phyloP scores from a whole-genome alignment of 2,329 filamentous ascomycete genomes.

The Mollisiaceae sp. region DNA sequence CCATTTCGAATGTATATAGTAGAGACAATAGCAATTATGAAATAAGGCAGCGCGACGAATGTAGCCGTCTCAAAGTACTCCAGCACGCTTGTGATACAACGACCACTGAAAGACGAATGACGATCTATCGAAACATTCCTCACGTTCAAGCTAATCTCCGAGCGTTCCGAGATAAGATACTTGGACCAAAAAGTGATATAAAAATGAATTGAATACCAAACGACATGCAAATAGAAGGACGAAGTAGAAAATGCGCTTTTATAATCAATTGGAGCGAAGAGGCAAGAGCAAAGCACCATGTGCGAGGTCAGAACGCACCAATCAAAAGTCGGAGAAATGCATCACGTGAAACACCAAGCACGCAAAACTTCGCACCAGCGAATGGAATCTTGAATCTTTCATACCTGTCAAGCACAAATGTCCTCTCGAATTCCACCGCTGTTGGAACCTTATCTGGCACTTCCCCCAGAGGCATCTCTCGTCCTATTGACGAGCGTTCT shows the following conservation, averaged over 20 bases:
- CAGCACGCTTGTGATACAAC: not conserved
- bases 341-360: not conserved
- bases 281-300: not conserved
- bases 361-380: slow-evolving; percentile 5
- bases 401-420: slow-evolving; percentile 31
- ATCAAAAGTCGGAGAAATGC: not conserved
- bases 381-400: too few relatives aligned
- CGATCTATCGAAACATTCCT: not conserved
- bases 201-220: not conserved
- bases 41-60: not conserved
- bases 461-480: slow-evolving; percentile 63
- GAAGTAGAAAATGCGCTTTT: not conserved
- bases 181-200: not conserved
- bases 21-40: not conserved
- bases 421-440: slow-evolving; percentile 56
- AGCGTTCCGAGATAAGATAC: not conserved
- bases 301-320: slow-evolving; percentile 8
- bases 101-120: not conserved
- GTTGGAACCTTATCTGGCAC: slow-evolving; percentile 66
- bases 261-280: not conserved
- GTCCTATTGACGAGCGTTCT: slow-evolving; percentile 72
- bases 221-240: not conserved
- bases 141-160: not conserved
- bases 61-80: not conserved
- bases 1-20: slow-evolving; percentile 24